A percentile compares a stretch with the other conserved stretches of the same genome.
Evolutionary conservation across 2,329 filamentous ascomycete species (phyloP).

Genomic region (Blastomyces parvus): DNA sequence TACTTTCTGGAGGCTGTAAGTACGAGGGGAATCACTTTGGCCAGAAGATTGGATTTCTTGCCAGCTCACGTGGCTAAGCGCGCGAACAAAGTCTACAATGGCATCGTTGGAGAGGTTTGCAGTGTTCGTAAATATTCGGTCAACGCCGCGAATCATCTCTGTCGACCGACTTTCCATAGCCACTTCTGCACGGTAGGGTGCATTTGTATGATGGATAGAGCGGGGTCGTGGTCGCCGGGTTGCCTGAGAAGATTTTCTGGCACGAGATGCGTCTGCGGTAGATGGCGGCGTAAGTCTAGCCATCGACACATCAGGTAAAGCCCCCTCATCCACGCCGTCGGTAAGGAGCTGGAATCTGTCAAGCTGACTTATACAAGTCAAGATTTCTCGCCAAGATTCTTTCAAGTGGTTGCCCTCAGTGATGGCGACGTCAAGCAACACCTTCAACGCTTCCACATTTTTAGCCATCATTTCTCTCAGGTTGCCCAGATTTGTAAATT

Average conservation of each 20-base stretch:
- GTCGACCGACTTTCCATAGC: slow-evolving; percentile 87
- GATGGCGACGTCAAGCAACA: slow-evolving; percentile 81
- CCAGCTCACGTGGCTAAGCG: slow-evolving; percentile 93
- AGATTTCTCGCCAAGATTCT: slow-evolving; percentile 87
- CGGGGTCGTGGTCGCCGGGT: slow-evolving; percentile 41
- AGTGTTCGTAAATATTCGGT: slow-evolving; percentile 94
- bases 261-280: slow-evolving; percentile 42
- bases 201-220: slow-evolving; percentile 38
- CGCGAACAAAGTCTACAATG: slow-evolving; percentile 88
- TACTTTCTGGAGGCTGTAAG: slow-evolving; percentile 94
- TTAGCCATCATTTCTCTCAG: slow-evolving; percentile 90
- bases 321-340: slow-evolving; percentile 84
- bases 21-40: slow-evolving; percentile 87
- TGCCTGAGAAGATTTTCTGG: slow-evolving; percentile 57
- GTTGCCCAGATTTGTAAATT: slow-evolving; percentile 93
- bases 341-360: slow-evolving; percentile 92
- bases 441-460: slow-evolving; percentile 89
- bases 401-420: slow-evolving; percentile 84
- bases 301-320: slow-evolving; percentile 77
- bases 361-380: slow-evolving; percentile 91
- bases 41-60: slow-evolving; percentile 97
- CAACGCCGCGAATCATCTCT: slow-evolving; percentile 84
- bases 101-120: slow-evolving; percentile 87
- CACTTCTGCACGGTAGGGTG: slow-evolving; percentile 63
- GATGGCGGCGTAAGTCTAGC: slow-evolving; percentile 59